Evolutionary conservation across 495 filamentous ascomycete species (phyloP).

Genomic region (Cercophora samala): DNA sequence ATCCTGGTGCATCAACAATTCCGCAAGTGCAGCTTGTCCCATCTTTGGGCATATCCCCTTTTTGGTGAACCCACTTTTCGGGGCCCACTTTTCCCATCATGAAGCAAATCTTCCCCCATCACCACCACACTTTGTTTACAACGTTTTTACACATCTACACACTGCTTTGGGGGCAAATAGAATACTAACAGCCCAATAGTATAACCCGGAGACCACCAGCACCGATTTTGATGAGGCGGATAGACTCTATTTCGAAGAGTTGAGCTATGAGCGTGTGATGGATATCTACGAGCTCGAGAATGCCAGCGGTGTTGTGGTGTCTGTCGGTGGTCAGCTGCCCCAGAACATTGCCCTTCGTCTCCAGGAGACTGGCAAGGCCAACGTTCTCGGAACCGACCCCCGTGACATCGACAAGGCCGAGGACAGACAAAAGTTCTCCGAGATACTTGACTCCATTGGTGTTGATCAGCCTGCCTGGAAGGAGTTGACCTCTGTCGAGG

Average conservation of each 20-base stretch:
- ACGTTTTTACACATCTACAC: neutral
- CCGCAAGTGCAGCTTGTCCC: neutral
- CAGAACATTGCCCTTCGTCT: slow-evolving; percentile 95
- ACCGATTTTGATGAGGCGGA: slow-evolving; percentile 96
- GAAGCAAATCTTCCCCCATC: neutral
- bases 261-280: slow-evolving; percentile 97
- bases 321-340: slow-evolving; percentile 91
- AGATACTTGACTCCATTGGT: slow-evolving; percentile 89
- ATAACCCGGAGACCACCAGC: slow-evolving; percentile 82
- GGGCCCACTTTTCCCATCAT: neutral
- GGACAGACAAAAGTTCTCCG: slow-evolving; percentile 97
- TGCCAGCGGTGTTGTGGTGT: slow-evolving; percentile 86
- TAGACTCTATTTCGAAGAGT: slow-evolving; percentile 93
- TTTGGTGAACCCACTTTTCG: neutral
- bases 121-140: slow-evolving; percentile 5
- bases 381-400: slow-evolving; percentile 86
- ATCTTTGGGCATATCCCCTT: neutral
- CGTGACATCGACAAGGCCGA: slow-evolving; percentile 95
- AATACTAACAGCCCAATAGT: slow-evolving; percentile 32
- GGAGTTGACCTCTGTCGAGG: slow-evolving; percentile 87
- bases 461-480: slow-evolving; percentile 98
- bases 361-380: slow-evolving; percentile 86
- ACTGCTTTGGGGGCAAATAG: neutral
- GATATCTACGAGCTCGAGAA: slow-evolving; percentile 95
- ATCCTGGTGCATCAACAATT: neutral